Evolutionary conservation across 2,329 filamentous ascomycete genomes (phyloP), one percentile per base, ranked within the genome.

Genomic region (Stemphylium lycopersici): DNA sequence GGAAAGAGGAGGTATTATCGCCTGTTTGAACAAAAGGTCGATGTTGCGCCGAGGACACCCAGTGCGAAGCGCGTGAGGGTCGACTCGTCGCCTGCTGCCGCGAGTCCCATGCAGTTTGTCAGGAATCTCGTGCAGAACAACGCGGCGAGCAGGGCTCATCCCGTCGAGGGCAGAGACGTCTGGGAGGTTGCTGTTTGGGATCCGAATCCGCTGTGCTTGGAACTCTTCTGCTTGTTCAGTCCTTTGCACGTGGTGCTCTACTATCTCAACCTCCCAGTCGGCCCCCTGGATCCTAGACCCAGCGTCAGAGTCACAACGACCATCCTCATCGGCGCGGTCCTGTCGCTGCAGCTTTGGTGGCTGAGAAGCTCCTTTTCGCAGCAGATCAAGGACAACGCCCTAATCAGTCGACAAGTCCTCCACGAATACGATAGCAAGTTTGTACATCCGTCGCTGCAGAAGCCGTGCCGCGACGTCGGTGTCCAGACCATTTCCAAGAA

Each of bases 121-220:
- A 84, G 87, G 24, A 86, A 83, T 59, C 77, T 96, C 31, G 82
- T 86, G 12, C 63, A 84, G 22, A 86, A 88, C 32, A 88, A 86
- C 18, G 90, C 92, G n/a, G 87, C 93, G 61, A 87, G 90, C 22
- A 86, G 92, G 70, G 89, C 91, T 24, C 90, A 97, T 75, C 91
- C 93, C 0, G 89, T 95, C 70, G 86, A 87, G 52, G 84, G 84
- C 22, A 84, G 88, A 10, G 93, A 99, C 74, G 95, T 99, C 8
- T 99, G 95, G 95, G 93, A 99, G 76, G 78, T 99, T 44, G 85
- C 89, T 1, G 83, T 98, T 6, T 99, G 95, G 95, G 93, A 98
- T 72, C 95, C 96, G 31, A 84, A 93, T 41, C 91, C 93, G 2
- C 83, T 96, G 32, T 91, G 87, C 40, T 78, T 98, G 48, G 86